Evolutionary conservation across 352 stramenopile genomes (phyloP), one percentile per base, ranked within the genome.

Genomic region (Halophytophthora polymorphica): DNA sequence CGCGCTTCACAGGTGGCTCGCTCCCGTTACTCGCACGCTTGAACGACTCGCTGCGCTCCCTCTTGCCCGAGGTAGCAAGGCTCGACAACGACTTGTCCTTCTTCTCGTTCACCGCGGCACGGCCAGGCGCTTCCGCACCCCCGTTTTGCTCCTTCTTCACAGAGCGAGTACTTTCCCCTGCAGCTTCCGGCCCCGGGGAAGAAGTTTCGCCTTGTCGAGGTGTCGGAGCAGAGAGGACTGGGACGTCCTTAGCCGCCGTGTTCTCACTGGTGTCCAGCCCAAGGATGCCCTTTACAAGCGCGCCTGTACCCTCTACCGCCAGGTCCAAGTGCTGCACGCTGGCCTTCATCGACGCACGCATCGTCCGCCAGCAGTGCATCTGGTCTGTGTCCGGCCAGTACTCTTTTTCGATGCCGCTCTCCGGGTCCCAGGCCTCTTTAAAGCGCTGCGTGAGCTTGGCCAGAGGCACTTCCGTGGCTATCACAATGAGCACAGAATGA

Each of bases 361-460:
- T 83, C 19, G 84, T 95, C 52, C 80, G 60, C 84, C 84, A 95
- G 56, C 84, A 95, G 21, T 86, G 69, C 78, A 93, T 89, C 21
- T 87, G 80, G 67, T 98, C 86, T 60, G 97, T 97, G 56, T 96
- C 90, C 1, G 95, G 95, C 78, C 96, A 96, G 61, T 98, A 98
- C 28, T 94, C 91, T 29, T 95, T 87, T 70, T 98, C 95, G 35
- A 98, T 98, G 4, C 93, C 92, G 55, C 95, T 96, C 44, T 98
- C 95, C 3, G 95, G 95, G 59, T 98, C 88, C 61, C 95, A 92
- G 18, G 95, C 95, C 49, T 98, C 92, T 17, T 89, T 86, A 46
- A 98, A 98, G 0, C 77, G 69, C 37, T 96, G 73, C 15, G 96
- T 80, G 52, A 96, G 97, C 33, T 71, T 69, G 22, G 69, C 53